Evolutionary conservation across 169 alveolate genomes (phyloP).

Genomic region (Plasmodium blacklocki): DNA sequence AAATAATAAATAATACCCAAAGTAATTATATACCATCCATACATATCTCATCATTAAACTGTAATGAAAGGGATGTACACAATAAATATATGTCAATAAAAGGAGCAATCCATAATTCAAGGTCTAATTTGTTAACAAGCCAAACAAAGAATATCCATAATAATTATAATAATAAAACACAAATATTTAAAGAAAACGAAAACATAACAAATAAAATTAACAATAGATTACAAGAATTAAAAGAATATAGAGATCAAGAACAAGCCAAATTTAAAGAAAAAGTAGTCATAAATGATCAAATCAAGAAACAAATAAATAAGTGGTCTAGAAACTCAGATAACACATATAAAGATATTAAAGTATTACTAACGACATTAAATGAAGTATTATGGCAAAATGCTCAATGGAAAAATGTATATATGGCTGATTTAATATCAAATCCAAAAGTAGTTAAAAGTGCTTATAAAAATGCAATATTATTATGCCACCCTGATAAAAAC

Average conservation of each 20-base stretch:
- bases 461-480: constrained; percentile 86
- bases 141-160: neutral
- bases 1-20: neutral
- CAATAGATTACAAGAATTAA: constrained; percentile 47
- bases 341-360: constrained; percentile 86
- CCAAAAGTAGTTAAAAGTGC: constrained; percentile 82
- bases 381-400: constrained; percentile 89
- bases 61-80: no score
- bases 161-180: neutral
- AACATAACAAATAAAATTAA: constrained; percentile 23
- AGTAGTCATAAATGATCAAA: constrained; percentile 48
- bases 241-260: constrained; percentile 52
- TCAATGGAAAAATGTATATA: constrained; percentile 89
- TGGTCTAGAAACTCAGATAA: constrained; percentile 86
- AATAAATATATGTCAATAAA: constrained; percentile 19
- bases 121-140: neutral
- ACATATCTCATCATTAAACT: no score
- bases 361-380: constrained; percentile 87
- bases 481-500: constrained; percentile 87
- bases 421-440: constrained; percentile 85
- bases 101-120: neutral
- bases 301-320: constrained; percentile 76
- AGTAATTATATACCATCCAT: neutral
- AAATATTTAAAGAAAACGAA: constrained; percentile 11
- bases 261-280: constrained; percentile 65